These are phyloP conservation scores for Mortierella claussenii DNA, from an alignment of 192 early-diverging fungal species.

Conservation along the genomic window DNA sequence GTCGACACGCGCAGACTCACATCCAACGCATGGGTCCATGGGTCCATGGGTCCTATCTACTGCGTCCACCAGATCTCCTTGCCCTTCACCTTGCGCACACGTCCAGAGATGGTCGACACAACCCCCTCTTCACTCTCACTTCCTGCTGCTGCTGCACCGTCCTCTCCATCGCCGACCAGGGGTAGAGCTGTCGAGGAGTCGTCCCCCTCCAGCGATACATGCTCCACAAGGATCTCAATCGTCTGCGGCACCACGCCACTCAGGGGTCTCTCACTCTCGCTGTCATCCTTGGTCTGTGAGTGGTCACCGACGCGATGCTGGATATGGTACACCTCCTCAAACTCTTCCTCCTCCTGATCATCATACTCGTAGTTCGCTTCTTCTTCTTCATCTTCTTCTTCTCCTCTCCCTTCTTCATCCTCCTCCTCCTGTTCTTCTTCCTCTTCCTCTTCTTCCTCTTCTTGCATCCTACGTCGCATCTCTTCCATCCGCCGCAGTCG, in stretches of 20 bases:
- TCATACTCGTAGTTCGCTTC: constrained; percentile 8
- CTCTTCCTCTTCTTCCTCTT: constrained; percentile 9
- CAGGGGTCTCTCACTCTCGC: too few species aligned
- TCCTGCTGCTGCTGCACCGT: not conserved
- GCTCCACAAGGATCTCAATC: not conserved
- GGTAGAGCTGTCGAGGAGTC: too few species aligned
- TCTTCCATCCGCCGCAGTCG: constrained; percentile 34
- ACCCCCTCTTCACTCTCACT: constrained; percentile 22
- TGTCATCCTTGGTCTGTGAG: not conserved
- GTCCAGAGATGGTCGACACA: constrained; percentile 17
- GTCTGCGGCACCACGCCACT: not conserved
- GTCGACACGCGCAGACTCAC: too few species aligned
- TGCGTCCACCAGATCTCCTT: constrained; percentile 45
- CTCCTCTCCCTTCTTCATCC: constrained; percentile 3
- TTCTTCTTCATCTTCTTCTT: constrained; percentile 15
- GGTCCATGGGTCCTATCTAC: too few species aligned
- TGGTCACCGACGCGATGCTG: not conserved
- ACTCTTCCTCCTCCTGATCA: constrained; percentile 7
- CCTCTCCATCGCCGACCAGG: not conserved
- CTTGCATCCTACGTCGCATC: constrained; percentile 9
- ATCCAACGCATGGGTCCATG: too few species aligned
- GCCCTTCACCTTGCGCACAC: constrained; percentile 25
- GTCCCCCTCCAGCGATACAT: too few species aligned
- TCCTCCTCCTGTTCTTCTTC: constrained; percentile 10
- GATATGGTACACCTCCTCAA: not conserved